Base-by-base conservation (phyloP, 345 rosid genomes). In the Atalantia buxifolia region DNA sequence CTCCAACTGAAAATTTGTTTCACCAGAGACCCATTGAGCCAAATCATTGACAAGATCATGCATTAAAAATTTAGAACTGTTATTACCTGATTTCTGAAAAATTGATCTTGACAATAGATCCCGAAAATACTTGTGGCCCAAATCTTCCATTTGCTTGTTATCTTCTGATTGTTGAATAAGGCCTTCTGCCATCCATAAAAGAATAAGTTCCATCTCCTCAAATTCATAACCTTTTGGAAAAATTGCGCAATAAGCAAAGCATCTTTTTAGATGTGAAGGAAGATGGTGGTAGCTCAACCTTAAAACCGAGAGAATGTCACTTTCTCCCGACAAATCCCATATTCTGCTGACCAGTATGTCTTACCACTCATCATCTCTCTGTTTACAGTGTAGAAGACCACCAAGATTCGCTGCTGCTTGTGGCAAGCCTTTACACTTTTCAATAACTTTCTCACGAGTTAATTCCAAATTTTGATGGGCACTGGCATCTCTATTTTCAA, bases 151-250 rank as follows among this genome's bases (percentile, higher is more conserved):
- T 59, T 10, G 18, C 16, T 68, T n/a, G n/a, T 22, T 1, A 21
- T 8, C 24, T 10, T 7, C 27, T 19, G 74, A 56, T 9, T 57
- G 70, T 28, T 45, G 35, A 28, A 82, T 19, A 35, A 62, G 76
- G 21, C 85, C 82, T 33, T 78, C 74, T 14, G 74, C 77, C 27
- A 64, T 78, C 82, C 88, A 83, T 0, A 83, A 66, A 9, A 35
- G 5, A 78, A 8, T 31, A 85, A 42, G 48, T 9, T 14, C 21
- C 2, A 74, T 14, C 8, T 67, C 76, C 16, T 61, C 14, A 12
- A 83, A 65, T 9, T 12, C 36, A 56, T 65, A 65, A 30, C 19
- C 40, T 36, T 65, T 65, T 4, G 68, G 42, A 14, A 65, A 65
- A 6, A 31, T 65, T 5, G 42, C n/a, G 30, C 84, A 84, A 67